phyloP scores from a whole-genome alignment of 2,329 filamentous ascomycete genomes.

The Davidsoniella australis region DNA sequence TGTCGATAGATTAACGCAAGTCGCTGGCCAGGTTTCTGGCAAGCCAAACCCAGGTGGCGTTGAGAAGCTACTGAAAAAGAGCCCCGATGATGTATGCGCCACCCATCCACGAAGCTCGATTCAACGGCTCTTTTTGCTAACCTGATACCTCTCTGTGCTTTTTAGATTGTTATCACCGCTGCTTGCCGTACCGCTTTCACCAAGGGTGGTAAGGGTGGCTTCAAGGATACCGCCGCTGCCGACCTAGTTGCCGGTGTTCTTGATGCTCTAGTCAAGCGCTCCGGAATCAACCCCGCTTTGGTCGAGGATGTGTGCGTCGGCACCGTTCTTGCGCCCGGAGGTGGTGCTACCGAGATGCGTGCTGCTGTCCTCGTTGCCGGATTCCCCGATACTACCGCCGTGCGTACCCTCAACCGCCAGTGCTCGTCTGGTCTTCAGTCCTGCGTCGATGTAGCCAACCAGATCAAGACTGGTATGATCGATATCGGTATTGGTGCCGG shows the following conservation, averaged over 20 bases:
- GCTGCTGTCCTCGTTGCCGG: conserved; percentile 81
- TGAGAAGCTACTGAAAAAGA: conserved; percentile 46
- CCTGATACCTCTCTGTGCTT: neutral
- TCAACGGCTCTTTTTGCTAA: conserved; percentile 16
- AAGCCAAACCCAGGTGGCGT: conserved; percentile 36
- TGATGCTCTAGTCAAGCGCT: conserved; percentile 65
- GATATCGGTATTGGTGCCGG: conserved; percentile 87
- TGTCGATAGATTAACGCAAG: conserved; percentile 39
- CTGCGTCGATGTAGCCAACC: conserved; percentile 85
- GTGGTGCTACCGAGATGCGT: conserved; percentile 91
- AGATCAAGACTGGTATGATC: conserved; percentile 82
- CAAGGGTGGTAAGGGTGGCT: conserved; percentile 79
- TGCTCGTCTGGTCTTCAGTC: conserved; percentile 89
- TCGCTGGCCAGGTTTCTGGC: conserved; percentile 45
- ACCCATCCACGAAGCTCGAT: conserved; percentile 1
- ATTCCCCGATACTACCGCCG: conserved; percentile 71
- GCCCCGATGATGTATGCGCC: conserved; percentile 43
- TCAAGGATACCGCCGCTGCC: conserved; percentile 83
- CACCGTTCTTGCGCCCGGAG: conserved; percentile 78
- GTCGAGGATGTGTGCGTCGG: conserved; percentile 91
- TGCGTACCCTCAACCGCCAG: conserved; percentile 80
- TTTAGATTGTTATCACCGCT: conserved; percentile 75
- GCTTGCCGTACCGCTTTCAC: conserved; percentile 84
- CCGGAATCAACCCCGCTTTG: conserved; percentile 69
- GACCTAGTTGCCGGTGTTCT: conserved; percentile 77